These are phyloP conservation scores for Phaeosphaeriaceae sp. DNA, from an alignment of 2,329 filamentous ascomycete species.

Conservation along the genomic window DNA sequence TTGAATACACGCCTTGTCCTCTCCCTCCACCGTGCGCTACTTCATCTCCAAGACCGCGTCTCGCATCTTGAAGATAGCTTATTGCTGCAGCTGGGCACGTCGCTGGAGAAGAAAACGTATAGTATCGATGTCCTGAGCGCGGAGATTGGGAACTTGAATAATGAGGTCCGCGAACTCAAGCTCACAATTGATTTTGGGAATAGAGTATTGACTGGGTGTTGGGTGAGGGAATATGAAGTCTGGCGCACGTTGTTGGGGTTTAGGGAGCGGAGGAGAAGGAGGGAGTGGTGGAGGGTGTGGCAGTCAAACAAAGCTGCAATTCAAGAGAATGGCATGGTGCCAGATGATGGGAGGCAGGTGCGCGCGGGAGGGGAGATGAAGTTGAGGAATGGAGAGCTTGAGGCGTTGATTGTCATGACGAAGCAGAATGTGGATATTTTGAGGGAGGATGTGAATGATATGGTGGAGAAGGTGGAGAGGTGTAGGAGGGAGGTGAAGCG, in stretches of 20 bases:
- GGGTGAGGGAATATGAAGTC: slow-evolving; percentile 24
- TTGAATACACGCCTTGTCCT: slow-evolving; percentile 20
- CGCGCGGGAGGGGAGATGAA: background rate
- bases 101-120: slow-evolving; percentile 12
- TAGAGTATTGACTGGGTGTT: slow-evolving; percentile 17
- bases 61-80: slow-evolving; percentile 22
- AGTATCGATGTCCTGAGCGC: slow-evolving; percentile 4
- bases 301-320: background rate
- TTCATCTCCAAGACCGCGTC: slow-evolving; percentile 17
- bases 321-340: background rate
- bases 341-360: background rate
- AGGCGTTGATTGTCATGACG: slow-evolving; percentile 16
- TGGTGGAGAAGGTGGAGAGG: slow-evolving; percentile 16
- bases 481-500: slow-evolving; percentile 3
- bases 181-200: slow-evolving; percentile 13
- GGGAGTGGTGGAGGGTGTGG: slow-evolving; percentile 6
- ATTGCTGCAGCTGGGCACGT: slow-evolving; percentile 14
- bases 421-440: slow-evolving; percentile 27
- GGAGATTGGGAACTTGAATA: background rate
- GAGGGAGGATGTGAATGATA: slow-evolving; percentile 27
- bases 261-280: background rate
- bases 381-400: slow-evolving; percentile 17
- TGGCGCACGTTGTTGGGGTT: slow-evolving; percentile 16
- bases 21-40: slow-evolving; percentile 15
- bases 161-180: slow-evolving; percentile 13